Evolutionary conservation across 495 filamentous ascomycete genomes (phyloP).

Genomic region (Collariella sp.): DNA sequence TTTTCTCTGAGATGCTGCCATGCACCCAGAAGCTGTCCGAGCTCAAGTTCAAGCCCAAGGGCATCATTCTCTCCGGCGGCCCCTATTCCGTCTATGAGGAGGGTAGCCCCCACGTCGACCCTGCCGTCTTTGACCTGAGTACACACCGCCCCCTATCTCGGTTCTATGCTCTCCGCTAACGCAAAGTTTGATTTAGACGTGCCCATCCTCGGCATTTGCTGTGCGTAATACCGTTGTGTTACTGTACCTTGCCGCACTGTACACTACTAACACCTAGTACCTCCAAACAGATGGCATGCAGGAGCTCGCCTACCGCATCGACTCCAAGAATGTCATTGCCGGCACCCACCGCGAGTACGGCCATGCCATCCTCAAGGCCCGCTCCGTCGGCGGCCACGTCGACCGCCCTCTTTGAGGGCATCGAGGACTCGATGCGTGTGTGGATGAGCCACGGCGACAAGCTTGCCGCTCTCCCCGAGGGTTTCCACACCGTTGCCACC

Average conservation of each 20-base stretch:
- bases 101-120: constrained; percentile 48
- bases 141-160: constrained; percentile 45
- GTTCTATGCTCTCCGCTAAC: neutral
- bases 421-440: constrained; percentile 53
- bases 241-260: neutral
- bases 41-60: constrained; percentile 71
- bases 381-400: constrained; percentile 43
- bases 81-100: constrained; percentile 31
- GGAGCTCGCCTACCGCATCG: constrained; percentile 70
- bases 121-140: constrained; percentile 67
- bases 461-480: constrained; percentile 59
- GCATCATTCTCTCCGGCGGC: constrained; percentile 70
- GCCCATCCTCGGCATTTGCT: constrained; percentile 56
- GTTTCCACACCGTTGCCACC: constrained; percentile 63
- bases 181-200: constrained; percentile 11
- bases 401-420: constrained; percentile 63
- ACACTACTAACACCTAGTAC: neutral
- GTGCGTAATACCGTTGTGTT: constrained; percentile 30
- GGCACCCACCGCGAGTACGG: constrained; percentile 50
- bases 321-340: constrained; percentile 59
- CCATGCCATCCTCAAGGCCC: constrained; percentile 19
- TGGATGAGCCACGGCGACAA: constrained; percentile 92
- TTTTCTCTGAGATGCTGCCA: constrained; percentile 88
- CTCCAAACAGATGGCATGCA: constrained; percentile 32
- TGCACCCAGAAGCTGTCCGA: constrained; percentile 81